Evolutionary conservation across 2,329 filamentous ascomycete genomes (phyloP), one percentile per base, ranked within the genome.

Genomic region (Fonsecaea monophora): DNA sequence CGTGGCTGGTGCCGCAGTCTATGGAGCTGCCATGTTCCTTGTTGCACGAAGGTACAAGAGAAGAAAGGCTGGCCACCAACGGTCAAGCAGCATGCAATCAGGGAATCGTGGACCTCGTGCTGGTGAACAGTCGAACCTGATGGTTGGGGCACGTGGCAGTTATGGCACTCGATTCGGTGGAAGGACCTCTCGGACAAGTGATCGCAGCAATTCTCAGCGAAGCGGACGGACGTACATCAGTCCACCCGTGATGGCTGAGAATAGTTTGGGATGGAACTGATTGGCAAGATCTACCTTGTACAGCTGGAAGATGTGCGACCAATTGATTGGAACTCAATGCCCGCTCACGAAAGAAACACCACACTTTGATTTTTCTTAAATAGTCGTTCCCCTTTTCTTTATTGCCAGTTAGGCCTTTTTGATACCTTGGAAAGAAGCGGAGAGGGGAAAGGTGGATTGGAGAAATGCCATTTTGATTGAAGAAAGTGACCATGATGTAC

Each of bases 211-310:
- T 57, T 72, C 70, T 30, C 59, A 64, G 37, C 68, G 85, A 58
- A 89, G 85, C 71, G 84, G 87, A 63, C 82, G 89, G 69, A 89
- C 88, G 62, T 85, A 88, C 79, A 97, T 97, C 77, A 96, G 92
- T 68, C 92, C 92, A 38, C 94, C 94, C 3, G 91, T 97, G 70
- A 94, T 94, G 78, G 90, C 93, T 3, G 93, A 96, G 83, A 97
- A 97, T 85, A 96, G 92, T 60, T 86, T 97, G 72, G 94, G 94
- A 74, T 97, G 94, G 94, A 96, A 96, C 83, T 97, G 85, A 88
- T 53, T 50, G 25, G 25, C 21, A 53, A 18, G 25, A 53, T 50
- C 38, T 57, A 34, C 48, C 45, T 62, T 71, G 59, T 71, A 66
- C 64, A 67, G 64, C 42, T 48, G 57, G 64, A 25, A 60, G 38